Conservation (phyloP, 495 filamentous ascomycete genomes). For the Podospora anserina region DNA sequence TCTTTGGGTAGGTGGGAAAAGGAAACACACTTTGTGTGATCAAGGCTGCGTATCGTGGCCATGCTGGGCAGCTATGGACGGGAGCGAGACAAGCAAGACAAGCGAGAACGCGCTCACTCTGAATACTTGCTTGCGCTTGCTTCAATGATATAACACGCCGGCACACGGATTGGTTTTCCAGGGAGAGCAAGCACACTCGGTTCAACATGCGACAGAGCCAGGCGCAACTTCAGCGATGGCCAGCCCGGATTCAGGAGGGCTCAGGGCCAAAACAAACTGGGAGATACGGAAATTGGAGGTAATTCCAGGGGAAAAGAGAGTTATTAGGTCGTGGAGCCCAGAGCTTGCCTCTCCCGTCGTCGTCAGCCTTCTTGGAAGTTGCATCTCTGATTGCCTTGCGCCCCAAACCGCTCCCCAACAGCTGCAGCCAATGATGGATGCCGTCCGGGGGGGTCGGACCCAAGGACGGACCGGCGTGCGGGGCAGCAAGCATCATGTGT, state of each 20-base stretch:
- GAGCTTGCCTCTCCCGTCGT: slow-evolving; percentile 22
- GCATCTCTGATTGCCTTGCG: slow-evolving; percentile 7
- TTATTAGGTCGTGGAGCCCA: slow-evolving; percentile 11
- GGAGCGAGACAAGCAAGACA: no score
- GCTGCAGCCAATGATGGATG: slow-evolving; percentile 15
- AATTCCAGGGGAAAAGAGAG: slow-evolving; percentile 3
- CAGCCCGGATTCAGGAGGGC: background rate
- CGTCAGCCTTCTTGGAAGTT: slow-evolving; percentile 27
- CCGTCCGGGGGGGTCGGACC: background rate
- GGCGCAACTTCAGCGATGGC: background rate
- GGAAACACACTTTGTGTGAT: slow-evolving; percentile 45
- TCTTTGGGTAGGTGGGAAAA: background rate
- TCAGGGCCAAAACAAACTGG: background rate
- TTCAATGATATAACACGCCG: background rate
- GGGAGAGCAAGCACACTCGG: background rate
- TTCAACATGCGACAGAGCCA: background rate
- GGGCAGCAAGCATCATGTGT: background rate
- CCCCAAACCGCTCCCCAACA: background rate
- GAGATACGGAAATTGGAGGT: slow-evolving; percentile 6
- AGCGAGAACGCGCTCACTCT: slow-evolving; percentile 9
- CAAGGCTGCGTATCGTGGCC: slow-evolving; percentile 47
- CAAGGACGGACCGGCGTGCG: background rate
- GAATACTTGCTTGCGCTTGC: background rate
- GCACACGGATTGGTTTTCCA: background rate
- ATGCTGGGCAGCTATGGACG: slow-evolving; percentile 34